Percentiles rank a stretch among this genome's conserved stretches.
Conservation (phyloP, 2,329 filamentous ascomycete species). For the Cytospora chrysosperma region DNA sequence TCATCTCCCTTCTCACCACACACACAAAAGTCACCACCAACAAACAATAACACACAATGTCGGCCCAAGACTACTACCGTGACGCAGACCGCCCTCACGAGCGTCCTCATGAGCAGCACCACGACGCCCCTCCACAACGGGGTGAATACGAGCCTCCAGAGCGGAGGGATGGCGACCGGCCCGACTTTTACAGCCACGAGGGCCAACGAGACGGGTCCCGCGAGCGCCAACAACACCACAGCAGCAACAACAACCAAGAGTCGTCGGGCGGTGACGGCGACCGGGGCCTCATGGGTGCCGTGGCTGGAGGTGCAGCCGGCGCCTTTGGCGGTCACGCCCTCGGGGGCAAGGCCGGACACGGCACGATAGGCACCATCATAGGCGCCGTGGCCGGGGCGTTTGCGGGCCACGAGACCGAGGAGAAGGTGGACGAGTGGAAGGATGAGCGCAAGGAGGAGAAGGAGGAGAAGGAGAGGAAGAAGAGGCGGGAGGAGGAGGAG, state of each 20-base stretch:
- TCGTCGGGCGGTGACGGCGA: conserved; percentile 36
- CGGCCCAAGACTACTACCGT: conserved; percentile 14
- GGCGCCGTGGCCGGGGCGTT: conserved; percentile 42
- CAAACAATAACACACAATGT: conserved; percentile 3
- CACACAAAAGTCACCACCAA: neutral
- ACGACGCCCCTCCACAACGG: conserved; percentile 6
- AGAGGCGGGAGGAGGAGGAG: conserved; percentile 26
- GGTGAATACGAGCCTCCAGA: conserved; percentile 10
- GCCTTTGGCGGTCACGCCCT: conserved; percentile 42
- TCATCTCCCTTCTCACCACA: neutral
- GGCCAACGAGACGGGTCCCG: neutral
- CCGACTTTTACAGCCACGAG: conserved; percentile 19
- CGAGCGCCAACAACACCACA: neutral
- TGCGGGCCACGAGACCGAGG: conserved; percentile 42
- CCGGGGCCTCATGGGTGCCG: conserved; percentile 41
- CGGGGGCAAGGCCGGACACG: conserved; percentile 34
- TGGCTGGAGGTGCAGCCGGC: conserved; percentile 42
- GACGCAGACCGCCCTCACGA: conserved; percentile 11
- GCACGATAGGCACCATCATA: conserved; percentile 38
- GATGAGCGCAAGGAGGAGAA: conserved; percentile 41
- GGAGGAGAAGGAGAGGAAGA: conserved; percentile 33
- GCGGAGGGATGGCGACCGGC: conserved; percentile 3
- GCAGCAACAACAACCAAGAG: neutral
- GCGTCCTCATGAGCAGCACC: conserved; percentile 8
- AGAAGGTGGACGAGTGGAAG: conserved; percentile 40